Base-by-base conservation (phyloP, 2,329 filamentous ascomycete genomes). In the Apiospora malaysiana region DNA sequence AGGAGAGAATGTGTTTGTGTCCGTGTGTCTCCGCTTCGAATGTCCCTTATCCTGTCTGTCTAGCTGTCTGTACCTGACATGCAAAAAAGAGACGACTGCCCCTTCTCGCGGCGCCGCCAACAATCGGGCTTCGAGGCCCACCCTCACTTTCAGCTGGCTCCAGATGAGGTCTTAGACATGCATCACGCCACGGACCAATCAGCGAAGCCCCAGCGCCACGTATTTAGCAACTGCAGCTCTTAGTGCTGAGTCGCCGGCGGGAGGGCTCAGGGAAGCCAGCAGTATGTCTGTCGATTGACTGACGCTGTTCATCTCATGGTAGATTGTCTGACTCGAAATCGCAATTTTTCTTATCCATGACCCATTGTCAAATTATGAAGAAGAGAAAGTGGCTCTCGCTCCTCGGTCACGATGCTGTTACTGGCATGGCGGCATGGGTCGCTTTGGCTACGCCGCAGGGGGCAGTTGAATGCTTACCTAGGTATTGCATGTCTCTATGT, bases 121-220 rank as follows among this genome's bases (percentile, higher is more conserved):
- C 46, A 49, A n/a, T 49, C 46, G 46, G 21, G 8, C 46, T 49
- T 49, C 46, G 21, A 49, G 49, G 49, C 49, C 51, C 51, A 59
- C 51, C 56, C 27, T 63, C 32, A 63, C 45, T 32, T 63, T 63
- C 56, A 63, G 56, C 56, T 40, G 56, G 51, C 56, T 21, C 56
- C 27, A 8, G 56, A 40, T n/a, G 32, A 40, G 21, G 56, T 63
- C 56, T 63, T 63, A 63, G 56, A 63, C 56, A 63, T 63, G 56
- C 56, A 63, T 9, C 32, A 63, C 8, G 32, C 27, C 32, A 40
- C 32, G 56, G 40, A 40, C 56, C 56, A 63, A 63, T 63, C 56
- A 63, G 27, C 56, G 18, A 32, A 4, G 37, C 16, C 56, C 9
- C 37, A 6, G 32, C 18, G 18, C 56, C 56, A 63, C 56, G 27